These are phyloP conservation scores for Mycena vitilis DNA, from an alignment of 768 basidiomycete species.

Conservation along the genomic window DNA sequence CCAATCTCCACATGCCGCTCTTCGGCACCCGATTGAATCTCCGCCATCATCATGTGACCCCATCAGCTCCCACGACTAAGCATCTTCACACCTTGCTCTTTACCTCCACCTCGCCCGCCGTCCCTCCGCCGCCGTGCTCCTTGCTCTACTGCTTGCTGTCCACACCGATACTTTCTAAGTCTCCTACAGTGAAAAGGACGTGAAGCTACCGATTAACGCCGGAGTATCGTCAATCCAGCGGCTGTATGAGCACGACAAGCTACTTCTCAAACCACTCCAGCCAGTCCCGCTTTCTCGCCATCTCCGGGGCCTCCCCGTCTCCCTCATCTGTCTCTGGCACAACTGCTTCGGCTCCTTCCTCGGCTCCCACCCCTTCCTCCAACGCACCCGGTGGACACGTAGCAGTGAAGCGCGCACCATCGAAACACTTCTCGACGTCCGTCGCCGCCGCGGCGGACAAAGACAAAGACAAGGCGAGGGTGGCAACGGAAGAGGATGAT, in stretches of 20 bases:
- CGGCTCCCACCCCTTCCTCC: slow-evolving; percentile 16
- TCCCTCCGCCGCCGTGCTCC: no score
- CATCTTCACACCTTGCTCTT: no score
- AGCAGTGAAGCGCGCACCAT: slow-evolving; percentile 59
- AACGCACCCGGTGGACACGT: slow-evolving; percentile 43
- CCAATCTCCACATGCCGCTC: no score
- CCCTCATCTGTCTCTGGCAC: slow-evolving; percentile 25
- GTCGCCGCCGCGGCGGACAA: slow-evolving; percentile 40
- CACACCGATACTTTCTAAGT: no score
- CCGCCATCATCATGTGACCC: no score
- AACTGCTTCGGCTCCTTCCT: slow-evolving; percentile 35
- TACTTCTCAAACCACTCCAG: slow-evolving; percentile 87
- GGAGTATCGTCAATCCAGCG: no score
- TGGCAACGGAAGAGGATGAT: slow-evolving; percentile 46
- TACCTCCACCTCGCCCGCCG: no score
- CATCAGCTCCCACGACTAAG: no score
- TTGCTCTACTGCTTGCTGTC: no score
- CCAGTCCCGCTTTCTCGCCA: slow-evolving; percentile 75
- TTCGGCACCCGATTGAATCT: no score
- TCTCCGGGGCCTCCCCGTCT: slow-evolving; percentile 49
- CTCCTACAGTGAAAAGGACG: no score
- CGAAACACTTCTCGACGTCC: slow-evolving; percentile 81
- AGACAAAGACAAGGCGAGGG: slow-evolving; percentile 39
- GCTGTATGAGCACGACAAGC: slow-evolving; percentile 41
- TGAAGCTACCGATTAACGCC: no score